Evolutionary conservation across 345 rosid genomes (phyloP), one percentile per base, ranked within the genome.

Genomic region (Brassica incana): DNA sequence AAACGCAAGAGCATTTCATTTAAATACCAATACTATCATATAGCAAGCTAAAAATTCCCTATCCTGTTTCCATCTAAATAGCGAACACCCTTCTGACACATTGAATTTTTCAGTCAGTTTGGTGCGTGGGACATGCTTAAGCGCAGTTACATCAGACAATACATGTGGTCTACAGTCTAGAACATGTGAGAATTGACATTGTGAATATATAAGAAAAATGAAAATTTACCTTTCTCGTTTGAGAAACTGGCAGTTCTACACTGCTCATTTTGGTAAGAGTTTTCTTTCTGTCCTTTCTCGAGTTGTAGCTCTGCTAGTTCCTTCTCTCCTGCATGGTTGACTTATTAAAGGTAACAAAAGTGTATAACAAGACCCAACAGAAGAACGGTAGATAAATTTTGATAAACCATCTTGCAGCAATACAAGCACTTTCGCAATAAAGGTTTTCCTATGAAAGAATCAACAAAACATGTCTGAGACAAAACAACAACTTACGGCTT

Each of bases 191-290:
- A 67, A 70, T 58, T 16, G 52, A 25, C 67, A 78, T 35, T 30
- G 16, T 78, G 50, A 69, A 68, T 10, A 62, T 9, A 33, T 71
- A 32, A 15, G 52, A 5, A 67, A 16, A 8, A 64, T 30, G 3
- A 74, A 27, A 30, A 16, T 3, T n/a, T 77, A 90, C 99, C 97
- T 86, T 89, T 91, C 71, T 92, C 90, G 58, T 87, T 85, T 8
- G 89, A 80, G 84, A 91, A 88, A 71, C 58, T 80, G 30, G 84
- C 67, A 18, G 77, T 81, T 80, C 83, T 83, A 76, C 71, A 25
- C 69, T 73, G 78, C 71, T 92, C 97, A 76, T 86, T 86, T 18
- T 25, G 72, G 77, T 82, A 87, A 58, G 79, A 71, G 69, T 80
- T 89, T 72, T 90, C 85, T 50, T 32, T 83, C 76, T 90, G 90